phyloP scores from a whole-genome alignment of 1,284 basidiomycete genomes.

The Sporisorium graminicola region DNA sequence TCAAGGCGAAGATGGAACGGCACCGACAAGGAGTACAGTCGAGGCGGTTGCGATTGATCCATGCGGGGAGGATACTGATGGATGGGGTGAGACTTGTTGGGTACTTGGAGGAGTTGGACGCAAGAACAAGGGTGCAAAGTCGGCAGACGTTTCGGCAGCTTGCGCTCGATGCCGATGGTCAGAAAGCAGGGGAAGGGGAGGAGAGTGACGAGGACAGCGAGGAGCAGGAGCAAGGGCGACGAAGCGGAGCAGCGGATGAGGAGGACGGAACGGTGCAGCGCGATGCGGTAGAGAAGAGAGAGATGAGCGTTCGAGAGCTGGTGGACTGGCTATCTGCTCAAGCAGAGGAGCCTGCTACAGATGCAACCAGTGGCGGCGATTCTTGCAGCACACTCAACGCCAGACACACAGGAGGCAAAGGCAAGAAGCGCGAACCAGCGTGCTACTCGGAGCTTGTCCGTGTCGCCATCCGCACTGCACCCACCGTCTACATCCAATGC shows the following conservation, averaged over 20 bases:
- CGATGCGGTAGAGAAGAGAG: conserved; percentile 17
- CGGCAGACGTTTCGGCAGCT: conserved; percentile 25
- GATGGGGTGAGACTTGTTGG: conserved; percentile 49
- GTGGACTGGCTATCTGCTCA: conserved; percentile 14
- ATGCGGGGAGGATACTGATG: conserved; percentile 50
- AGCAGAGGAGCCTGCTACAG: neutral
- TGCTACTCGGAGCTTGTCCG: conserved; percentile 22
- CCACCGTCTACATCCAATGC: conserved; percentile 46
- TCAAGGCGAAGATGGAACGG: conserved; percentile 14
- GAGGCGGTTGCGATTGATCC: conserved; percentile 45
- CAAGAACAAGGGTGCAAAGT: conserved; percentile 19
- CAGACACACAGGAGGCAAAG: conserved; percentile 19
- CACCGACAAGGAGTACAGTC: conserved; percentile 4
- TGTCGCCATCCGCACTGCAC: conserved; percentile 30
- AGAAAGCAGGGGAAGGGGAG: neutral
- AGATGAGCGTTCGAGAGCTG: conserved; percentile 27
- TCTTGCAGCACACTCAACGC: conserved; percentile 1
- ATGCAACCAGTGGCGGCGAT: neutral
- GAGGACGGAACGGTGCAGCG: neutral
- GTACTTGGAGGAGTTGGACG: conserved; percentile 50
- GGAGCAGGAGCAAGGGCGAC: neutral
- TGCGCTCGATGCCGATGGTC: conserved; percentile 13
- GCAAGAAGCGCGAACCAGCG: conserved; percentile 27
- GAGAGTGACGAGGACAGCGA: conserved; percentile 5
- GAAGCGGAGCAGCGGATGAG: neutral